Evolutionary conservation across 108 stramenopile species (phyloP), one percentile per base, ranked within the genome.

Genomic region (Cyclotella atomus): DNA sequence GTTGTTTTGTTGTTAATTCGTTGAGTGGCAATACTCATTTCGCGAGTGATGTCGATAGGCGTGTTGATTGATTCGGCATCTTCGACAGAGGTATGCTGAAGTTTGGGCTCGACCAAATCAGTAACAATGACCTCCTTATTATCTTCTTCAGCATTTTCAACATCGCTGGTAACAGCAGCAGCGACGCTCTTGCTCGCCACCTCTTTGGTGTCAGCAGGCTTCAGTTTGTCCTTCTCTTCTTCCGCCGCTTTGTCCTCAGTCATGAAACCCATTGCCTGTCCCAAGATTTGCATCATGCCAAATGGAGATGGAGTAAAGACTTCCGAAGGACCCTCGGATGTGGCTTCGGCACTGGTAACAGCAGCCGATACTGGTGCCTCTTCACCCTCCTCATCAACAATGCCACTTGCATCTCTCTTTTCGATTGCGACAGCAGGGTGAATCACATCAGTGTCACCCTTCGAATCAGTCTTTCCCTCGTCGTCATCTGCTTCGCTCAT

Each of bases 11-110:
- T 60, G 7, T 5, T 38, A 5, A 60, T 20, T 34, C 19, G 16
- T 19, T 34, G 34, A 9, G 59, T 60, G 32, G 59, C 59, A 7
- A 60, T 60, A 27, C 59, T 60, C 32, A 12, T 60, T 19, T 60
- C 59, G 19, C 59, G 59, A 20, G 32, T 60, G 5, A 60, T 5
- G 2, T 60, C 59, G 36, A 60, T n/a, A 2, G 59, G 59, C n/a
- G 32, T 12, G n/a, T 29, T 28, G 6, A 27, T 5, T 6, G 54
- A 3, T 5, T 17, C 25, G 7, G 24, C 54, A 55, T 6, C 28
- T 27, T 6, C 54, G 24, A 28, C 47, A 19, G 47, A n/a, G 19
- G 14, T 49, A n/a, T 49, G 19, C 47, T 19, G 47, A 49, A n/a
- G n/a, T n/a, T n/a, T n/a, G n/a, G n/a, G n/a, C n/a, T n/a, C n/a